Conservation (phyloP, 192 early-diverging fungal genomes). For the Backusella psychrophila region DNA sequence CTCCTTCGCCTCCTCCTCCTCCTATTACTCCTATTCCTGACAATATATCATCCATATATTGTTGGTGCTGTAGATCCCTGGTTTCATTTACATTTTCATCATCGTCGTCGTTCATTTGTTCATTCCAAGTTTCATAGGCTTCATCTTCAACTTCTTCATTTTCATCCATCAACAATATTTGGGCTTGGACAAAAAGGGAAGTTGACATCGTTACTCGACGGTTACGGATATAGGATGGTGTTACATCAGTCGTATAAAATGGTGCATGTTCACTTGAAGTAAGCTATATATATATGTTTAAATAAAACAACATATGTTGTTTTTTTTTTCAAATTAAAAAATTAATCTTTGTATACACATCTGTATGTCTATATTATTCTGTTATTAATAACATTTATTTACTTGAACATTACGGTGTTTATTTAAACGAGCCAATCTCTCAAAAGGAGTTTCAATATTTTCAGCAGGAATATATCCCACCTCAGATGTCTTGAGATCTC, state of each 20-base stretch:
- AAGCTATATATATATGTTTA: slow-evolving; percentile 20
- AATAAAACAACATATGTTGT: background rate
- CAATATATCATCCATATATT: background rate
- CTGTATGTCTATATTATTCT: background rate
- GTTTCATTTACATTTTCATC: slow-evolving; percentile 35
- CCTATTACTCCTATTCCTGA: slow-evolving; percentile 6
- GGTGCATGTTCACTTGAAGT: slow-evolving; percentile 59
- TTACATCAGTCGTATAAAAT: slow-evolving; percentile 15
- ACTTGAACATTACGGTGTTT: slow-evolving; percentile 66
- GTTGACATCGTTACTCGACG: slow-evolving; percentile 19
- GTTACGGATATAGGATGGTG: slow-evolving; percentile 19
- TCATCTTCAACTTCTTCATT: slow-evolving; percentile 40
- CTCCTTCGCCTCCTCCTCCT: background rate
- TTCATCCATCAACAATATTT: slow-evolving; percentile 12
- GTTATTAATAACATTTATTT: background rate
- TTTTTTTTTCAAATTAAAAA: slow-evolving; percentile 8
- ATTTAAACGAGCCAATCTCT: slow-evolving; percentile 74
- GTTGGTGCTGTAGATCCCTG: slow-evolving; percentile 1
- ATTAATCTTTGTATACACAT: background rate
- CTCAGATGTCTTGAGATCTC: slow-evolving; percentile 58
- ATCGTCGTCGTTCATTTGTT: slow-evolving; percentile 35
- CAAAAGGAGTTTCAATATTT: slow-evolving; percentile 79
- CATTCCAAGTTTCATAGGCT: slow-evolving; percentile 37
- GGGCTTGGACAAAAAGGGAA: slow-evolving; percentile 24
- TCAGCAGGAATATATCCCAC: slow-evolving; percentile 87